Conservation (phyloP, 305 asterid species). For the Coffea humblotiana region DNA sequence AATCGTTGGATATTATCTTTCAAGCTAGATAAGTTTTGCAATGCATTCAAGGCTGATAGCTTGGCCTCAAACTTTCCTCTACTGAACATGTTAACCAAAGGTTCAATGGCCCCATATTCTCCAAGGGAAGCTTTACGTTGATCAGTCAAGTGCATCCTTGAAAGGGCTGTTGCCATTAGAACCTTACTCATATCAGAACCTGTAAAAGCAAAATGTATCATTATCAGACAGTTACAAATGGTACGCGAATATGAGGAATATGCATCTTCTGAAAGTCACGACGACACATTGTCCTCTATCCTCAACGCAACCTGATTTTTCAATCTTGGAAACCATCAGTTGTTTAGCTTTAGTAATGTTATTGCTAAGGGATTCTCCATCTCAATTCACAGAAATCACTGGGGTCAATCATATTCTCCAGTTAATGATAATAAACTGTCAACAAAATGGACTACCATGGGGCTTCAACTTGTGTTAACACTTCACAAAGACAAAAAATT, state of each 20-base stretch:
- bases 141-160: conserved; percentile 76
- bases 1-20: conserved; percentile 56
- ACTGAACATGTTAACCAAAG: conserved; percentile 72
- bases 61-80: conserved; percentile 78
- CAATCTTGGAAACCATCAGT: not conserved
- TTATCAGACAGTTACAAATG: not conserved
- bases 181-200: conserved; percentile 92
- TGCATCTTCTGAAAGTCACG: not conserved
- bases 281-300: too few species aligned
- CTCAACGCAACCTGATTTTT: not conserved
- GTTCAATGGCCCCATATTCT: conserved; percentile 61
- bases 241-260: not conserved
- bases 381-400: not conserved
- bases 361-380: not conserved
- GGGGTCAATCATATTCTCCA: not conserved
- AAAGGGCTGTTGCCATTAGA: conserved; percentile 83
- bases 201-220: conserved; percentile 26
- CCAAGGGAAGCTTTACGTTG: conserved; percentile 65
- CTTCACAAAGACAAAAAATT: not conserved
- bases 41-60: conserved; percentile 66
- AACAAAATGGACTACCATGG: not conserved
- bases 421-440: not conserved
- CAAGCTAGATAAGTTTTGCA: conserved; percentile 50
- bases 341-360: not conserved
- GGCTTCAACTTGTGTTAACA: not conserved